phyloP scores from a whole-genome alignment of 192 early-diverging fungal species.

The Gigaspora rosea region DNA sequence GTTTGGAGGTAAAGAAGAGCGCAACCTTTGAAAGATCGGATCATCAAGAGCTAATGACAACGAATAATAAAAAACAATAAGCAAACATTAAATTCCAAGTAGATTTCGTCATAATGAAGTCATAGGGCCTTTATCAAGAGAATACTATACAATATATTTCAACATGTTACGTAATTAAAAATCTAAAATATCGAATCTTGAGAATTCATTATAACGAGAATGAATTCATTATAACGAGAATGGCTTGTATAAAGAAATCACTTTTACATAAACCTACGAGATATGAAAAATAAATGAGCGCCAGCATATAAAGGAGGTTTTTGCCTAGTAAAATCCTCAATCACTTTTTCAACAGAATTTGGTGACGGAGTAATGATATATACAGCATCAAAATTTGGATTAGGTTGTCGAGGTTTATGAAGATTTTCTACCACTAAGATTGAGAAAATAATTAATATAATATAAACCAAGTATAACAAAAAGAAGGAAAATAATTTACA shows the following conservation, averaged over 20 bases:
- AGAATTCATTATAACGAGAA: too few relatives aligned
- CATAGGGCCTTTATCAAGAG: too few relatives aligned
- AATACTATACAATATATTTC: too few relatives aligned
- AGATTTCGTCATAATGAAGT: too few relatives aligned
- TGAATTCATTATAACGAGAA: too few relatives aligned
- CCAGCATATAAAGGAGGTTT: constrained; percentile 61
- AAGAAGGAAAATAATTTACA: constrained; percentile 40
- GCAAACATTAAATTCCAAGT: not conserved
- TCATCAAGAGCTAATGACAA: constrained; percentile 61
- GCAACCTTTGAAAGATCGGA: constrained; percentile 61
- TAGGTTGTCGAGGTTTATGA: constrained; percentile 58
- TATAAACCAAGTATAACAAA: not conserved
- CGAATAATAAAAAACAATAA: not conserved
- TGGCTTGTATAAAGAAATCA: not conserved
- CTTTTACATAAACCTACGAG: constrained; percentile 40
- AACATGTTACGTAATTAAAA: too few relatives aligned
- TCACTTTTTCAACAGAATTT: constrained; percentile 57
- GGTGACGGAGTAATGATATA: constrained; percentile 62
- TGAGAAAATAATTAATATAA: not conserved
- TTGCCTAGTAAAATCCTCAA: constrained; percentile 57
- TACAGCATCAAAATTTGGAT: constrained; percentile 59
- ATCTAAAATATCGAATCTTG: too few relatives aligned
- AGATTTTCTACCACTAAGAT: constrained; percentile 65
- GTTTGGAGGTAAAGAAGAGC: constrained; percentile 52
- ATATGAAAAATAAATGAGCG: constrained; percentile 63